Evolutionary conservation across 108 stramenopile species (phyloP).

Genomic region (Cyclotella cryptica): DNA sequence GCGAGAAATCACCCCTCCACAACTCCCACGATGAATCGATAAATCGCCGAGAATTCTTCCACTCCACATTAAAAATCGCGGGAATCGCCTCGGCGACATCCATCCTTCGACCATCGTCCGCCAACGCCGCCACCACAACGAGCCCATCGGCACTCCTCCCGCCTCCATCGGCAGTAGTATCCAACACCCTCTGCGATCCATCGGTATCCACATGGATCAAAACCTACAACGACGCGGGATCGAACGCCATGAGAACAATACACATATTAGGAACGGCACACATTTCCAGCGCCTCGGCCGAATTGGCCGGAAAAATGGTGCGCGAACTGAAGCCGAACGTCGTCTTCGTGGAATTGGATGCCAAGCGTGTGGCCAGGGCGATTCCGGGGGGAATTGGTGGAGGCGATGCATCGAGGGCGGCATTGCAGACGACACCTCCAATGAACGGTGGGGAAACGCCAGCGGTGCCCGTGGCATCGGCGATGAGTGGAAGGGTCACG

Average conservation of each 20-base stretch:
- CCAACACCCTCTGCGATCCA: constrained; percentile 47
- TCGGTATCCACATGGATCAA: constrained; percentile 50
- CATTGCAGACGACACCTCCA: not conserved
- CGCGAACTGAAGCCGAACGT: constrained; percentile 69
- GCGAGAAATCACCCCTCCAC: not conserved
- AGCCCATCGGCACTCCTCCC: not conserved
- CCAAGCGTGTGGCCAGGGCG: constrained; percentile 70
- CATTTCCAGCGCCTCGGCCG: constrained; percentile 66
- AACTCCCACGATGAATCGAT: not conserved
- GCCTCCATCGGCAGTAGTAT: constrained; percentile 1
- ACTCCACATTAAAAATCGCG: constrained; percentile 3
- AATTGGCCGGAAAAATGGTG: constrained; percentile 62
- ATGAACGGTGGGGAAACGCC: not conserved
- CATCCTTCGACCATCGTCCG: not conserved
- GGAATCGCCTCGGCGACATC: not conserved
- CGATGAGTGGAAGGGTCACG: constrained; percentile 3
- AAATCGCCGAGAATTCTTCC: constrained; percentile 5
- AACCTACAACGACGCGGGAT: constrained; percentile 15
- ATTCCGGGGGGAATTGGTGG: constrained; percentile 23
- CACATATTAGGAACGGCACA: constrained; percentile 82
- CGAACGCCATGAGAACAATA: not conserved
- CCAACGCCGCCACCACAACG: not conserved
- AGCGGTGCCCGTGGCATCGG: not conserved
- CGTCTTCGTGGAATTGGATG: constrained; percentile 89
- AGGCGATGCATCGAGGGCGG: not conserved